phyloP scores from a whole-genome alignment of 2,329 filamentous ascomycete species.

The Penicillium sp. region DNA sequence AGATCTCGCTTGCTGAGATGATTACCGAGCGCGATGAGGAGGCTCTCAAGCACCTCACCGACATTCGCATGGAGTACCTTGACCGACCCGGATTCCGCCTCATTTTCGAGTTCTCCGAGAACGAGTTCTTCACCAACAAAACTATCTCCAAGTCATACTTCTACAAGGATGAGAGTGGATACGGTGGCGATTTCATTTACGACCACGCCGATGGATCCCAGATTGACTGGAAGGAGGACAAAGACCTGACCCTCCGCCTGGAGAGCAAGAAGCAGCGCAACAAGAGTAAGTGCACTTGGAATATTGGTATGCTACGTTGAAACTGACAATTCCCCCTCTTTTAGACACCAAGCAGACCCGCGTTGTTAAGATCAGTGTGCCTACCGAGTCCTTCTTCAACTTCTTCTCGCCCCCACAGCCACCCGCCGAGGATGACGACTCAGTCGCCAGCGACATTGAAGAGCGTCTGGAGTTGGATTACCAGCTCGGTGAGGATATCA shows the following conservation, averaged over 20 bases:
- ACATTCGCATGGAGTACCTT: conserved; percentile 99
- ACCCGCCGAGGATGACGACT: conserved; percentile 67
- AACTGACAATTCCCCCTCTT: conserved; percentile 9
- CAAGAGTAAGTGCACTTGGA: conserved; percentile 72
- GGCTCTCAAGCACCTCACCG: conserved; percentile 82
- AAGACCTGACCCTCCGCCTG: conserved; percentile 89
- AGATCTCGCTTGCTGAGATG: conserved; percentile 94
- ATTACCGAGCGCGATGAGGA: conserved; percentile 97
- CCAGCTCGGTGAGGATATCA: conserved; percentile 98
- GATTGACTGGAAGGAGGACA: conserved; percentile 92
- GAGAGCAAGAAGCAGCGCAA: conserved; percentile 99
- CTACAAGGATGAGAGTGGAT: conserved; percentile 98
- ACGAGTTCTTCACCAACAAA: conserved; percentile 98
- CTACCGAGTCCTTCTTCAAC: conserved; percentile 98
- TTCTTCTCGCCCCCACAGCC: conserved; percentile 96
- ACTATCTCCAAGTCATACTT: conserved; percentile 96
- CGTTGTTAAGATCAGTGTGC: conserved; percentile 98
- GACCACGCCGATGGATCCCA: conserved; percentile 98
- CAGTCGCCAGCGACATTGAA: conserved; percentile 86
- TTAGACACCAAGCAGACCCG: conserved; percentile 98
- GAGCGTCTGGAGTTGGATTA: conserved; percentile 95
- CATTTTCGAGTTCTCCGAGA: conserved; percentile 94
- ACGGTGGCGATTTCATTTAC: conserved; percentile 99
- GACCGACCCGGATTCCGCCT: conserved; percentile 97
- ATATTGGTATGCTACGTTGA: neutral